phyloP scores from a whole-genome alignment of 179 eudicot species.

The Heliamphora pulchella region DNA sequence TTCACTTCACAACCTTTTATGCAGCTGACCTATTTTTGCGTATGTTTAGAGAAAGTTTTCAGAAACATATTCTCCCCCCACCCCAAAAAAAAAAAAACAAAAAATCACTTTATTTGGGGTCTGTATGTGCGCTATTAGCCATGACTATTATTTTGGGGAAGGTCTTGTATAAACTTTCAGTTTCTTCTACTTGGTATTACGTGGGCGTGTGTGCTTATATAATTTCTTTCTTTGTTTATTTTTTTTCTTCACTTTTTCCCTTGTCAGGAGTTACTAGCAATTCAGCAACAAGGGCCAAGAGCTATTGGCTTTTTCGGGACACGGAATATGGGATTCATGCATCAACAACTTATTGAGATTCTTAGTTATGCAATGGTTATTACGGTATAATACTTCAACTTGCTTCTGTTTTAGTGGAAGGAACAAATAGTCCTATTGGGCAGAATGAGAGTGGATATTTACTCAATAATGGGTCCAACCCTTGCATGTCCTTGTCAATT shows the following conservation, averaged over 20 bases:
- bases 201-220: neutral
- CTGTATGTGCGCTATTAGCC: neutral
- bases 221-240: neutral
- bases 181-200: neutral
- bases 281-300: slow-evolving; percentile 98
- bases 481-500: neutral
- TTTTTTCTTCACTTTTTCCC: neutral
- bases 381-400: slow-evolving; percentile 44
- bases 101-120: neutral
- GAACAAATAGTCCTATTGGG: neutral
- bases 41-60: neutral
- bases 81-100: too few relatives aligned
- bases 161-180: neutral
- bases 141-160: neutral
- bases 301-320: slow-evolving; percentile 96
- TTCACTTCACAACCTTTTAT: neutral
- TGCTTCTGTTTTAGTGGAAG: neutral
- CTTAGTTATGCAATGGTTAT: slow-evolving; percentile 98
- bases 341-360: slow-evolving; percentile 97
- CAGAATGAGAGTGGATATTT: neutral
- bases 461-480: neutral
- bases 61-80: neutral
- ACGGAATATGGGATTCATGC: slow-evolving; percentile 99
- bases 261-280: slow-evolving; percentile 82
- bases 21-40: neutral